Percentiles rank a stretch among this genome's conserved stretches.
Evolutionary conservation across 768 basidiomycete genomes (phyloP).

Genomic region (Lentinus tigrinus): DNA sequence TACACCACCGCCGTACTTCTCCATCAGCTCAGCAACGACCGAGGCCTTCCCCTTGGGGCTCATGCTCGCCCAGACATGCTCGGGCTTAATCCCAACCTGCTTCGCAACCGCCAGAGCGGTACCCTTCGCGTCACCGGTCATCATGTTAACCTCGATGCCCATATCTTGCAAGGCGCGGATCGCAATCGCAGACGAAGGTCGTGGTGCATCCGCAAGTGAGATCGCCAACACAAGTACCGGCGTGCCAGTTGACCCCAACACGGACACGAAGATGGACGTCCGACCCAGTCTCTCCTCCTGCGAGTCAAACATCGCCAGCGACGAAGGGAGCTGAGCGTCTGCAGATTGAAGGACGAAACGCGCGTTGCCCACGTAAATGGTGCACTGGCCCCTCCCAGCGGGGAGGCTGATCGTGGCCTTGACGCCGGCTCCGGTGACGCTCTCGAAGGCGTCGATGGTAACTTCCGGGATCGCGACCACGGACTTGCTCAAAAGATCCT

Average conservation of each 20-base stretch:
- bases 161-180: constrained; percentile 78
- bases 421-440: constrained; percentile 86
- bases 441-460: constrained; percentile 74
- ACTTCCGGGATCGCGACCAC: constrained; percentile 47
- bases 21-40: constrained; percentile 77
- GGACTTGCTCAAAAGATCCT: constrained; percentile 49
- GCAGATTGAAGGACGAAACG: constrained; percentile 63
- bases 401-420: constrained; percentile 61
- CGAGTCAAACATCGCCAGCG: constrained; percentile 62
- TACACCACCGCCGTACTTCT: constrained; percentile 67
- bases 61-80: constrained; percentile 88
- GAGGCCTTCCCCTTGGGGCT: constrained; percentile 95
- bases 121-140: constrained; percentile 87
- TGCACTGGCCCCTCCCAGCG: constrained; percentile 44
- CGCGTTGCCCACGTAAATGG: constrained; percentile 73
- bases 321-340: constrained; percentile 52
- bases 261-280: constrained; percentile 85
- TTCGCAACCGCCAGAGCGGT: constrained; percentile 89
- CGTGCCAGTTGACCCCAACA: constrained; percentile 41
- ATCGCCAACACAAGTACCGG: constrained; percentile 72
- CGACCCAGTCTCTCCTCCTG: constrained; percentile 72
- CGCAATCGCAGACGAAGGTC: constrained; percentile 80
- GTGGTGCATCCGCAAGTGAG: constrained; percentile 85
- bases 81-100: constrained; percentile 82
- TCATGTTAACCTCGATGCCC: constrained; percentile 91